Evolutionary conservation across 1,139 yeast genomes (phyloP), one percentile per base, ranked within the genome.

Genomic region (Geotrichum europaeum): DNA sequence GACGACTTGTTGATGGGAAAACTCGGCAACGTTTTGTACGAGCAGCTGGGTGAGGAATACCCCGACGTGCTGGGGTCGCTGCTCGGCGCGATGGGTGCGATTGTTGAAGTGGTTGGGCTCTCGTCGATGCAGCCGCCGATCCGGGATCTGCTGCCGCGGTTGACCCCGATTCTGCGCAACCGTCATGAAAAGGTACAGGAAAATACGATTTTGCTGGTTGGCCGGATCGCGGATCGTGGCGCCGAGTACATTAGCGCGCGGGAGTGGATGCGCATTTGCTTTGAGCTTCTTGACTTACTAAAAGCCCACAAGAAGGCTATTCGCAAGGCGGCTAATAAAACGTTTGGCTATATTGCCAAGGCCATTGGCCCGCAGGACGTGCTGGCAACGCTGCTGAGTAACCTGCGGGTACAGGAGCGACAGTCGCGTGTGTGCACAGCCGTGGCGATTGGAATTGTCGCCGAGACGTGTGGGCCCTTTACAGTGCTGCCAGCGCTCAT

Each of bases 341-440:
- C 99, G 0, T 94, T 95, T 78, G 99, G 99, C 0, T 82, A 83
- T 61, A 92, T 95, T 65, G 94, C 99, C 1, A 83, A 83, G 66
- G 96, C 97, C 0, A 87, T 95, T 61, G 99, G 99, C 0, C 99
- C 99, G 0, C 96, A 90, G 65, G 99, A 94, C 72, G 96, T 95
- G 2, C 76, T 94, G 43, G 94, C 89, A 0, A 88, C 96, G 67
- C 76, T 95, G 47, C 77, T 95, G 61, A 89, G 89, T 67, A 94
- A 94, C 67, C 77, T 95, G 65, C 81, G 90, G 63, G 96, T 92
- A 4, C 98, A 94, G 72, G 99, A 94, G 70, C 89, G 99, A 70
- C 99, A 95, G 73, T 79, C 91, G 53, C 86, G 99, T 69, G 97
- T 95, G 13, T 92, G 97, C 71, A 91, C 99, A 0, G 97, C 99